Evolutionary conservation across 2,329 filamentous ascomycete genomes (phyloP), one percentile per base, ranked within the genome.

Genomic region (Penicillium sclerotiorum): DNA sequence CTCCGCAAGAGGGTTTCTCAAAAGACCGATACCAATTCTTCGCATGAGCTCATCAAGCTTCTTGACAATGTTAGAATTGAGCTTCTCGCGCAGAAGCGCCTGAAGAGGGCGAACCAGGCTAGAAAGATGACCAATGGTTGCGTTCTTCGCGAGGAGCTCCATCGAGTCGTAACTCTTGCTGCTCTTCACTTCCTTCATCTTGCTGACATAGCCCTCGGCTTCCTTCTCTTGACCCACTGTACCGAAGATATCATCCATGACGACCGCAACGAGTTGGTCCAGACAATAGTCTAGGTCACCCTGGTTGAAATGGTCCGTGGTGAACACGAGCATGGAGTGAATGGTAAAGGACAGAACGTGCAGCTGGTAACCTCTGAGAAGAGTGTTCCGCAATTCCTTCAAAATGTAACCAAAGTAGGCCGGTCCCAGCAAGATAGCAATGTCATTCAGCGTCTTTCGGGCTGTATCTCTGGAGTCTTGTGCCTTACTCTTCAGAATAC

Each of bases 111-210:
- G 80, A 43, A 96, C 80, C 4, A 99, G 82, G 42, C 87, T 83
- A 40, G 87, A 84, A 5, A 97, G 80, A 49, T 86, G 84, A 44
- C 74, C 77, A 20, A 96, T 78, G 1, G 91, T 93, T 1, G 90
- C 86, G 40, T 86, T 91, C 64, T 87, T 89, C 21, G 94, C 88
- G 57, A 97, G 80, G 13, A 97, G 78, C 69, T 97, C 93, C 86
- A 97, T 95, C 0, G 94, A 95, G 66, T 99, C 95, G 64, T 92
- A 95, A 67, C 92, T 96, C 77, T 97, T 99, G 77, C 89, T 96
- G 71, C 89, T 94, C 77, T 96, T 97, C 49, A 99, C 87, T 73
- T 99, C 94, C 71, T 95, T 96, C 87, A 95, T 96, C 71, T 93
- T 89, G 67, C 86, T 96, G 48, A 88, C 87, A 68, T 99, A 99